Conservation (phyloP, 306 rosid species). For the Fragaria iinumae region DNA sequence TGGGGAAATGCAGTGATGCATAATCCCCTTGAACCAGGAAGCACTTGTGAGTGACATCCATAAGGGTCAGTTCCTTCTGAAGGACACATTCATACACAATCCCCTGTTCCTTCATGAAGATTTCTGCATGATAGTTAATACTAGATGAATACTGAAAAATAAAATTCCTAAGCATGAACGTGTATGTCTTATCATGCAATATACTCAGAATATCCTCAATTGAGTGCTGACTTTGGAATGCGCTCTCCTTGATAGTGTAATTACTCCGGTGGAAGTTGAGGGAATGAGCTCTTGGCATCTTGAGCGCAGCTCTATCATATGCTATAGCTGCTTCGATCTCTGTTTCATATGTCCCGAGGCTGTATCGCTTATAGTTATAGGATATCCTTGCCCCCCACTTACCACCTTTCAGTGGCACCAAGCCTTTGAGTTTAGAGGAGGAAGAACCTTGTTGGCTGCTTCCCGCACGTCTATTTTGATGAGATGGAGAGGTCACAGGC, state of each 20-base stretch:
- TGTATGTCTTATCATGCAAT: constrained; percentile 12
- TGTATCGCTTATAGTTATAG: constrained; percentile 2
- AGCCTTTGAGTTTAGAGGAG: constrained; percentile 7
- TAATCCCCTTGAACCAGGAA: constrained; percentile 10
- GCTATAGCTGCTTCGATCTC: constrained; percentile 9
- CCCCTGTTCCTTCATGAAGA: constrained; percentile 9
- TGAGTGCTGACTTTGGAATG: constrained; percentile 15
- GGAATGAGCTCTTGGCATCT: constrained; percentile 2
- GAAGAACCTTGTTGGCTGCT: neutral
- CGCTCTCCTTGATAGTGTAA: constrained; percentile 3
- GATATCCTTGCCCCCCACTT: constrained; percentile 20
- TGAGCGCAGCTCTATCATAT: constrained; percentile 19
- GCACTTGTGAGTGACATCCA: constrained; percentile 14
- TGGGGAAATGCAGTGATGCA: neutral
- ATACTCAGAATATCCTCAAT: constrained; percentile 14
- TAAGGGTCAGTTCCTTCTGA: constrained; percentile 12
- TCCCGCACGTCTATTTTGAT: neutral
- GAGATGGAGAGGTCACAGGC: neutral
- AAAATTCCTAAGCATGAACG: neutral
- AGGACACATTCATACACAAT: constrained; percentile 1
- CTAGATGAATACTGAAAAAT: neutral
- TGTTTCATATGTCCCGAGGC: constrained; percentile 15
- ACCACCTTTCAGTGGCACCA: neutral
- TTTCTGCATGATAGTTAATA: neutral
- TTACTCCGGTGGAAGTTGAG: constrained; percentile 16